Evolutionary conservation across 345 rosid genomes (phyloP), one percentile per base, ranked within the genome.

Genomic region (Populus simonii): DNA sequence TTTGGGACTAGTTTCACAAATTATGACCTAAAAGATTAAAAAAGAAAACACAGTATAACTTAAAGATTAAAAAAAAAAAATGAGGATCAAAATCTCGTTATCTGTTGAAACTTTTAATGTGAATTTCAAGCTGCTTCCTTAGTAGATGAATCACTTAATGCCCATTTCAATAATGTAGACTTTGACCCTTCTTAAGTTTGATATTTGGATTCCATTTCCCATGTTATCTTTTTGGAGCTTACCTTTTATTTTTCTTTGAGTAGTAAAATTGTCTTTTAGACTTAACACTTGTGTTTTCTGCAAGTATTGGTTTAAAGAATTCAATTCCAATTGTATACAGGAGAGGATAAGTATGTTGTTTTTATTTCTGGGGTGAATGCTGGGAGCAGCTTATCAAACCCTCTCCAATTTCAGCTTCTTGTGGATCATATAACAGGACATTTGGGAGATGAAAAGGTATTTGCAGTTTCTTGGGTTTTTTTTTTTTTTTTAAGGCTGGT

Each of bases 391-490:
- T 79, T 71, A 66, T 90, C 91, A 76, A 92, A 91, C 74, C 99
- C 99, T 55, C 95, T 96, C 66, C 92, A 86, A 71, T 88, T 85
- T 85, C 99, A 93, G 90, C 97, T 93, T 87, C 94, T 96, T 81
- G 90, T 96, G 74, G 99, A 96, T 84, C 98, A 93, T 78, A 88
- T 96, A 85, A 93, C 95, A 31, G 99, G 98, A 57, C 92, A 96
- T 87, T 85, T 92, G 20, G 94, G 97, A 72, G 94, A 96, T 80
- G 96, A 92, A 73, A 82, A 90, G 98, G 99, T 93, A 84, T 61
- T 66, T 61, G 47, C 70, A 49, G 51, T 73, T 66, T 82, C 76
- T 73, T 61, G 43, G 71, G 65, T 79, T 80, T 61, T 43, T 80
- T 35, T 59, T 47, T 69, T 77, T 78, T 71, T 27, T 0, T 79